phyloP scores from a whole-genome alignment of 441 rosid species.

The Arabidopsis hybrid region DNA sequence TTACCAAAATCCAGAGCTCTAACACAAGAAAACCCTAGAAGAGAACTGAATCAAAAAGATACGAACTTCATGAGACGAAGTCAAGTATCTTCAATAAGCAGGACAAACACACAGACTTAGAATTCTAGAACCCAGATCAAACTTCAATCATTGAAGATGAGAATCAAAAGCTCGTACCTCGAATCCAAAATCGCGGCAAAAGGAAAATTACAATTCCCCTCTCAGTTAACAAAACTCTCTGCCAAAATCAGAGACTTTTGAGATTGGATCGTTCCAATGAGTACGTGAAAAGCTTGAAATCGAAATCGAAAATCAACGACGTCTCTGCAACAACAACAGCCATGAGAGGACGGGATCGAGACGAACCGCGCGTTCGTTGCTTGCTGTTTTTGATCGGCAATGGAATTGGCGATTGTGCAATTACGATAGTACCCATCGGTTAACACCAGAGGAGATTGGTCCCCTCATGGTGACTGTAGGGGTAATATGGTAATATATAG shows the following conservation, averaged over 20 bases:
- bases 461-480: conserved; percentile 26
- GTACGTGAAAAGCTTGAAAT: conserved; percentile 53
- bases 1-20: conserved; percentile 21
- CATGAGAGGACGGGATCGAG: conserved; percentile 67
- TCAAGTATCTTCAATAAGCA: conserved; percentile 46
- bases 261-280: conserved; percentile 44
- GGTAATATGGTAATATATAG: conserved; percentile 51
- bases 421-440: conserved; percentile 58
- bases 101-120: conserved; percentile 20
- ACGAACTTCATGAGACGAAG: conserved; percentile 36
- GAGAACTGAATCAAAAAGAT: conserved; percentile 41
- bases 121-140: conserved; percentile 55
- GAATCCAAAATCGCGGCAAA: conserved; percentile 40
- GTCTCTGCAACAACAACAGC: conserved; percentile 62
- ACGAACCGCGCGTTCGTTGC: conserved; percentile 52
- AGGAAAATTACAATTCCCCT: background rate
- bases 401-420: conserved; percentile 47
- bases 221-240: conserved; percentile 3
- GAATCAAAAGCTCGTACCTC: conserved; percentile 39
- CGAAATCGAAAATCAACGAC: conserved; percentile 52
- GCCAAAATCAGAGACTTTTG: conserved; percentile 21
- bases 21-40: conserved; percentile 49
- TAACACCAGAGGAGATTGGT: conserved; percentile 8
- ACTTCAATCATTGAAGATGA: conserved; percentile 33
- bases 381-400: conserved; percentile 93